Evolutionary conservation across 805 yeast genomes (phyloP).

Genomic region (Pichia cabralensis): DNA sequence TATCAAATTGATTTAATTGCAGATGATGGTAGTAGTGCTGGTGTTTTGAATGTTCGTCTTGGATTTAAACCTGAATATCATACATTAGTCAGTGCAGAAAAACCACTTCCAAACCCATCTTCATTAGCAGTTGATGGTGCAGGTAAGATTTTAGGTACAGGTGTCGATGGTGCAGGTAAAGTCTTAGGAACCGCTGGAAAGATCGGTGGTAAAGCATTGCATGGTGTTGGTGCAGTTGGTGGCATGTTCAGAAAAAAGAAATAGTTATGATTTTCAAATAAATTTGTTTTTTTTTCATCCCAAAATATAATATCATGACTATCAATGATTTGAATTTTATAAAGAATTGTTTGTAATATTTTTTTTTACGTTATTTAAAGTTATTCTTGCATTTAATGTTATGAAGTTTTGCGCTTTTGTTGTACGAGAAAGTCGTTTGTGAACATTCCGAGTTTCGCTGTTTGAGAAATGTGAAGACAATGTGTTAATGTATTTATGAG

Average conservation of each 20-base stretch:
- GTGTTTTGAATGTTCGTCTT: slow-evolving; percentile 49
- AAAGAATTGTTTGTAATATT: no score
- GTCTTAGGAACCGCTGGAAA: slow-evolving; percentile 39
- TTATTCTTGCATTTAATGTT: no score
- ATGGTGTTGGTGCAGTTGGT: slow-evolving; percentile 30
- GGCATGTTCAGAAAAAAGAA: slow-evolving; percentile 23
- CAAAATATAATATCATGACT: no score
- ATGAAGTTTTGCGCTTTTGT: no score
- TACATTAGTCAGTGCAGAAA: slow-evolving; percentile 29
- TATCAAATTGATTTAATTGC: slow-evolving; percentile 39
- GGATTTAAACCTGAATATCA: slow-evolving; percentile 67
- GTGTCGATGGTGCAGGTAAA: slow-evolving; percentile 30
- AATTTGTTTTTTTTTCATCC: no score
- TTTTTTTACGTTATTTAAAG: no score
- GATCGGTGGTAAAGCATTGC: slow-evolving; percentile 41
- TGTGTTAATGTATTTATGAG: no score
- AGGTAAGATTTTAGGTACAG: slow-evolving; percentile 34
- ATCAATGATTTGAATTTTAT: no score
- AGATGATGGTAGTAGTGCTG: slow-evolving; percentile 47
- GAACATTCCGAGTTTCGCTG: no score
- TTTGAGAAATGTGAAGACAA: no score
- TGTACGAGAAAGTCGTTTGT: no score
- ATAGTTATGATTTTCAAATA: no score
- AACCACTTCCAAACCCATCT: slow-evolving; percentile 29
- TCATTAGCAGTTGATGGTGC: slow-evolving; percentile 36